These are phyloP conservation scores for Purpureocillium takamizusanense DNA, from an alignment of 2,329 filamentous ascomycete species.

Conservation along the genomic window DNA sequence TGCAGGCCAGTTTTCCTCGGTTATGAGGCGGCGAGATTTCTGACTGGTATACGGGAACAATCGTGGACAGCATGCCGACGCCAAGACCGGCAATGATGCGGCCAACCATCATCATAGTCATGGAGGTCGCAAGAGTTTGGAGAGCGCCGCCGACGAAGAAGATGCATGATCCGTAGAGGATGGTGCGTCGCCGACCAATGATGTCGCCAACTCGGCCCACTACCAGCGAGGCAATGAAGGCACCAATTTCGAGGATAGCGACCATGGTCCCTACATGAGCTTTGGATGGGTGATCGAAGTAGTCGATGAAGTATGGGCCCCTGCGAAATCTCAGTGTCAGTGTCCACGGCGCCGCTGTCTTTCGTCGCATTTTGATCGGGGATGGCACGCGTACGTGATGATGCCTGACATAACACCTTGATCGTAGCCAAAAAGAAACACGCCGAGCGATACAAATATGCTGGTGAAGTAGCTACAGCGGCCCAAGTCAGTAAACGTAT, in stretches of 20 bases:
- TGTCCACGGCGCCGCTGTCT: neutral
- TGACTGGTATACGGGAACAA: slow-evolving; percentile 88
- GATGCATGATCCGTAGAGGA: slow-evolving; percentile 85
- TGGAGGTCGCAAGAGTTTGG: slow-evolving; percentile 71
- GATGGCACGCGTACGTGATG: slow-evolving; percentile 40
- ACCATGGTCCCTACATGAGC: slow-evolving; percentile 95
- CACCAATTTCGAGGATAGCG: slow-evolving; percentile 89
- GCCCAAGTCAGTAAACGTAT: slow-evolving; percentile 9
- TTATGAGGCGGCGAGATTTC: slow-evolving; percentile 96
- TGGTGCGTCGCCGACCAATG: slow-evolving; percentile 80
- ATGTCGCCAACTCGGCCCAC: slow-evolving; percentile 88
- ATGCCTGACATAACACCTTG: slow-evolving; percentile 80
- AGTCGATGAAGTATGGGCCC: slow-evolving; percentile 79
- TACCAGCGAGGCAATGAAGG: slow-evolving; percentile 77
- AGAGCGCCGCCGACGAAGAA: slow-evolving; percentile 79
- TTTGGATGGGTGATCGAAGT: slow-evolving; percentile 80
- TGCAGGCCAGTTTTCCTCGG: slow-evolving; percentile 88
- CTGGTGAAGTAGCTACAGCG: slow-evolving; percentile 78
- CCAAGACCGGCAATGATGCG: slow-evolving; percentile 78
- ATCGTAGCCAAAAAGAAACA: slow-evolving; percentile 85
- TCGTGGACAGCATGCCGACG: slow-evolving; percentile 82
- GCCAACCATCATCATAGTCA: slow-evolving; percentile 83
- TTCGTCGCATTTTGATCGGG: neutral
- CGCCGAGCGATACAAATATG: slow-evolving; percentile 77
- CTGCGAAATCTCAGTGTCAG: slow-evolving; percentile 39